Evolutionary conservation across 768 basidiomycete species (phyloP).

Genomic region (Neoboletus brunneissimus): DNA sequence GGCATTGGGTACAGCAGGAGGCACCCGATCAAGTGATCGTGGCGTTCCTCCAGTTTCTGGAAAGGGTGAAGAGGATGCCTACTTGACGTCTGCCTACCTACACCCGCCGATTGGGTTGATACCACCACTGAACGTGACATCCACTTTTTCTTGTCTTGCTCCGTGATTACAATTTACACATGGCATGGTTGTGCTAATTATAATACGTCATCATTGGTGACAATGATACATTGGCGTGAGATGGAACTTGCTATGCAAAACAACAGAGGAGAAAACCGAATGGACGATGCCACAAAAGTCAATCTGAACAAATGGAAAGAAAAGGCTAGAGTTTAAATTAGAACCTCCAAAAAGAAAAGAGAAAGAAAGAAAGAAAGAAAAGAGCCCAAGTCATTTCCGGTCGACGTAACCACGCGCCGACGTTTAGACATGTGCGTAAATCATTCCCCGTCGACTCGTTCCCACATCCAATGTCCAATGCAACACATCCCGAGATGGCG

Average conservation of each 20-base stretch:
- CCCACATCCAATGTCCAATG: background rate
- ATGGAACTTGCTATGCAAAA: conserved; percentile 26
- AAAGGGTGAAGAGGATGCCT: conserved; percentile 11
- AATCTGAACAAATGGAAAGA: background rate
- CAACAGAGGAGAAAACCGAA: conserved; percentile 16
- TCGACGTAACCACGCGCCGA: background rate
- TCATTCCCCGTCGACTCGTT: background rate
- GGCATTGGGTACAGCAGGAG: conserved; percentile 68
- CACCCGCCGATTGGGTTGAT: no score
- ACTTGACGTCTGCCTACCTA: background rate
- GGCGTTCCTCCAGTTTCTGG: conserved; percentile 42
- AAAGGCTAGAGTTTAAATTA: conserved; percentile 8
- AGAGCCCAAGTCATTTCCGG: background rate
- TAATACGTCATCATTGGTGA: conserved; percentile 16
- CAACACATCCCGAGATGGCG: background rate
- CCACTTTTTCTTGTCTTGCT: background rate
- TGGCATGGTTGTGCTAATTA: conserved; percentile 12
- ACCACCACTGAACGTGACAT: background rate
- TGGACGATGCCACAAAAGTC: conserved; percentile 4
- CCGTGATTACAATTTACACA: conserved; percentile 13
- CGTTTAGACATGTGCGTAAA: background rate
- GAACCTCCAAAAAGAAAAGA: background rate
- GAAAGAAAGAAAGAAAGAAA: background rate
- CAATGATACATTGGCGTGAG: conserved; percentile 24
- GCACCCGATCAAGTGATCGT: conserved; percentile 41